Evolutionary conservation across 2,329 filamentous ascomycete species (phyloP).

Genomic region (Botrytis galanthina): DNA sequence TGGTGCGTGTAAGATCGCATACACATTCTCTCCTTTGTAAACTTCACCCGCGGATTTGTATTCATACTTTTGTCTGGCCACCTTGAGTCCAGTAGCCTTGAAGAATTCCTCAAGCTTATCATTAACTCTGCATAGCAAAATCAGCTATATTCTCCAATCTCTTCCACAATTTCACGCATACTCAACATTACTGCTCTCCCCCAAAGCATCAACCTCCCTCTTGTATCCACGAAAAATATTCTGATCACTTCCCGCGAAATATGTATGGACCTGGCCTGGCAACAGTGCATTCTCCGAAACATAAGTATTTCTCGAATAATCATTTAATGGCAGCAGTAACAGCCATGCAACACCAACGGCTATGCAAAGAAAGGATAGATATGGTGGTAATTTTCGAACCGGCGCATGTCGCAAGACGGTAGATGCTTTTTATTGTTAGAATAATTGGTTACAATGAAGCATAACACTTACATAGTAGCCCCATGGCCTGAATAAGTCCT

Average conservation of each 20-base stretch:
- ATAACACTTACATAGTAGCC: slow-evolving; percentile 31
- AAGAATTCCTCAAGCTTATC: slow-evolving; percentile 74
- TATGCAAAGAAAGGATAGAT: slow-evolving; percentile 82
- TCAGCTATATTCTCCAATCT: slow-evolving; percentile 34
- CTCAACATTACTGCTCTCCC: slow-evolving; percentile 52
- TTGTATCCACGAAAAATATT: slow-evolving; percentile 89
- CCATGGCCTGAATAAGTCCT: slow-evolving; percentile 24
- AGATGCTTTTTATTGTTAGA: slow-evolving; percentile 43
- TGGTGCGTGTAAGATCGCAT: slow-evolving; percentile 89
- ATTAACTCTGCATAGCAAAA: slow-evolving; percentile 51
- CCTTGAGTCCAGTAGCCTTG: slow-evolving; percentile 76
- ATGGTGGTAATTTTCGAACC: slow-evolving; percentile 79
- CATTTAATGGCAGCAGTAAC: slow-evolving; percentile 80
- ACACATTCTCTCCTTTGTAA: slow-evolving; percentile 82
- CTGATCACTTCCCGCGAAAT: slow-evolving; percentile 95
- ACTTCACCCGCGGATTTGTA: slow-evolving; percentile 75
- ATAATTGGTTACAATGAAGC: background rate
- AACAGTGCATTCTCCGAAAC: slow-evolving; percentile 96
- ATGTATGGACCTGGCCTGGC: slow-evolving; percentile 95
- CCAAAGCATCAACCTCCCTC: slow-evolving; percentile 71
- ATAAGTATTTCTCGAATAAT: slow-evolving; percentile 90
- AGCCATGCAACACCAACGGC: slow-evolving; percentile 86
- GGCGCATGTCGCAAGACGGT: slow-evolving; percentile 75
- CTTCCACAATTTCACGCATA: slow-evolving; percentile 38
- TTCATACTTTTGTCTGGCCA: slow-evolving; percentile 81